Evolutionary conservation across 352 stramenopile species (phyloP).

Genomic region (Phytopythium kandeliae): DNA sequence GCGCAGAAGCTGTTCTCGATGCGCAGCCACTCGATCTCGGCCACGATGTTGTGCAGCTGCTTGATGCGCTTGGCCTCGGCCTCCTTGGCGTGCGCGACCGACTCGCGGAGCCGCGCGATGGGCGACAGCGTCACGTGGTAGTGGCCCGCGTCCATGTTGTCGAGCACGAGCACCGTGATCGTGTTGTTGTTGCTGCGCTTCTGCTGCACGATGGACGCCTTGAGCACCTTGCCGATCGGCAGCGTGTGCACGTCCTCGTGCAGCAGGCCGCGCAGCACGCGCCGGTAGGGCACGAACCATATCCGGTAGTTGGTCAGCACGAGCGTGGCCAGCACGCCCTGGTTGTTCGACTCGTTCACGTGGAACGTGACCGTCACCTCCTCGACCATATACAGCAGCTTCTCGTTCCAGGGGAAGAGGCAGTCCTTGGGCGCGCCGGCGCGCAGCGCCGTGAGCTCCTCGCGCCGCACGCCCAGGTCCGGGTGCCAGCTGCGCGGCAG

Average conservation of each 20-base stretch:
- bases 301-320: slow-evolving; percentile 82
- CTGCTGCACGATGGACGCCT: slow-evolving; percentile 69
- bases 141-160: slow-evolving; percentile 84
- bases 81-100: slow-evolving; percentile 47
- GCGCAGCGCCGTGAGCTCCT: slow-evolving; percentile 66
- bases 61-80: slow-evolving; percentile 78
- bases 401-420: slow-evolving; percentile 80
- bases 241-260: slow-evolving; percentile 86
- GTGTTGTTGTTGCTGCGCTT: slow-evolving; percentile 80
- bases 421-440: slow-evolving; percentile 61
- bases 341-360: slow-evolving; percentile 80
- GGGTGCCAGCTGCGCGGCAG: slow-evolving; percentile 80
- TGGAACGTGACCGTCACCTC: slow-evolving; percentile 87
- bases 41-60: slow-evolving; percentile 70
- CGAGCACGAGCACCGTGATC: slow-evolving; percentile 66
- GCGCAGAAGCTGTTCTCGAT: slow-evolving; percentile 84
- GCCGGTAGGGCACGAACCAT: slow-evolving; percentile 80
- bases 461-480: slow-evolving; percentile 50
- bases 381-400: slow-evolving; percentile 80
- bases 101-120: slow-evolving; percentile 64
- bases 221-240: slow-evolving; percentile 70
- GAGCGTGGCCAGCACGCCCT: slow-evolving; percentile 73
- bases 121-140: slow-evolving; percentile 83
- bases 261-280: slow-evolving; percentile 51
- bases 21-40: slow-evolving; percentile 79